These are phyloP conservation scores for Trichodelitschia bisporula DNA, from an alignment of 495 filamentous ascomycete species.

Conservation along the genomic window DNA sequence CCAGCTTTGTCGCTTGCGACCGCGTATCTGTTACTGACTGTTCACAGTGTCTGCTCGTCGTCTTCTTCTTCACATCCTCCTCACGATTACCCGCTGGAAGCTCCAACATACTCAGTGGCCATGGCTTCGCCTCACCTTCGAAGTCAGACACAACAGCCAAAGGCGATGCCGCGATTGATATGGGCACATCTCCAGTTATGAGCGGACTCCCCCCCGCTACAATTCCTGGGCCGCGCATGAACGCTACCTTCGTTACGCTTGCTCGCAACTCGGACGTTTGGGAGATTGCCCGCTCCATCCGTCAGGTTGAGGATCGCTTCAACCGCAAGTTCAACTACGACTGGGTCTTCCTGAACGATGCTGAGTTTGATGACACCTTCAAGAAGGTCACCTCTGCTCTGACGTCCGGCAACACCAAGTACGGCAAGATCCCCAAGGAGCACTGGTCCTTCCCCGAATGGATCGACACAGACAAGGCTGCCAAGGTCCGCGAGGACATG, in stretches of 20 bases:
- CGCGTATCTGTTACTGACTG: too few species aligned
- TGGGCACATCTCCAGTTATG: conserved; percentile 8
- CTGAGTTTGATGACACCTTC: conserved; percentile 76
- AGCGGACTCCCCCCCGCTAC: conserved; percentile 23
- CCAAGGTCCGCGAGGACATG: conserved; percentile 29
- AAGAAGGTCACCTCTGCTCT: conserved; percentile 74
- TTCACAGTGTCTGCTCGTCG: conserved; percentile 37
- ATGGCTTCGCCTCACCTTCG: too few species aligned
- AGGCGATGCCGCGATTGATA: too few species aligned
- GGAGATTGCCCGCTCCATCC: conserved; percentile 89
- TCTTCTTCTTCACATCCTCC: conserved; percentile 63
- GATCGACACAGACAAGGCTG: conserved; percentile 31
- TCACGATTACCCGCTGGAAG: too few species aligned
- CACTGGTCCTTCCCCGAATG: conserved; percentile 27
- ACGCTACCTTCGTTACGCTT: conserved; percentile 90
- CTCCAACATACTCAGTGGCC: too few species aligned
- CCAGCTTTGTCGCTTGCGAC: too few species aligned
- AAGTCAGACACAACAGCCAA: too few species aligned
- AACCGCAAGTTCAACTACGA: conserved; percentile 92
- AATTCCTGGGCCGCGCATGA: conserved; percentile 43
- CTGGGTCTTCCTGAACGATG: conserved; percentile 96
- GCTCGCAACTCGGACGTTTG: conserved; percentile 83
- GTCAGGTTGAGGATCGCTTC: conserved; percentile 90
- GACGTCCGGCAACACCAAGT: conserved; percentile 74
- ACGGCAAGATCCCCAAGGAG: conserved; percentile 35